A percentile compares a stretch with the other conserved stretches of the same genome.
These are phyloP conservation scores for Rhizopogon vesiculosus DNA, from an alignment of 768 basidiomycete species.

Conservation along the genomic window DNA sequence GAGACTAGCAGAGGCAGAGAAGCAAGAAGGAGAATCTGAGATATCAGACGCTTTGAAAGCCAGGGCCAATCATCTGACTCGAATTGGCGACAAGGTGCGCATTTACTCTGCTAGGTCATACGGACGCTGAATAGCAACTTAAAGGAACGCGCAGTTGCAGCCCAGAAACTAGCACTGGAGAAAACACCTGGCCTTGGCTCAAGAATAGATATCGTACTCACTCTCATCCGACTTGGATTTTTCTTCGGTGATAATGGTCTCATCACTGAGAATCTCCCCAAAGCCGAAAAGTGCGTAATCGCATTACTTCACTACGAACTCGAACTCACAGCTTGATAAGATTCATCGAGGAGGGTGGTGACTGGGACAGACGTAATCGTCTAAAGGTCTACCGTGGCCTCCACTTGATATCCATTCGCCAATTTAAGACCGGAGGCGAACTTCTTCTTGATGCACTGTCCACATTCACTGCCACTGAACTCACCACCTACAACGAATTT, in stretches of 20 bases:
- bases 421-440: conserved; percentile 82
- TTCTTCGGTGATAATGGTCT: conserved; percentile 81
- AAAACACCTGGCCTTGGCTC: conserved; percentile 93
- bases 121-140: neutral
- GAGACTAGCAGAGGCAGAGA: conserved; percentile 78
- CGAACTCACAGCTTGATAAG: conserved; percentile 30
- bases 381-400: conserved; percentile 94
- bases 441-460: conserved; percentile 88
- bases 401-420: conserved; percentile 81
- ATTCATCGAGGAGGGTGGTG: conserved; percentile 90
- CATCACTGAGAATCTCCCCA: conserved; percentile 65
- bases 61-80: conserved; percentile 78
- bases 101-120: neutral
- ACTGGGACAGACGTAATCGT: conserved; percentile 96
- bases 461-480: conserved; percentile 91
- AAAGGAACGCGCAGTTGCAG: conserved; percentile 77
- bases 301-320: neutral
- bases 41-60: conserved; percentile 85
- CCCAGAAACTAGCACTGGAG: conserved; percentile 79
- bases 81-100: conserved; percentile 77
- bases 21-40: conserved; percentile 90
- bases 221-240: conserved; percentile 84
- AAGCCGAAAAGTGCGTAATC: conserved; percentile 70
- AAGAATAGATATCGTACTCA: conserved; percentile 88
- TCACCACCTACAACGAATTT: conserved; percentile 86